A percentile compares a stretch with the other conserved stretches of the same genome.
Evolutionary conservation across 495 filamentous ascomycete species (phyloP).

Genomic region (Podospora fimiseda): DNA sequence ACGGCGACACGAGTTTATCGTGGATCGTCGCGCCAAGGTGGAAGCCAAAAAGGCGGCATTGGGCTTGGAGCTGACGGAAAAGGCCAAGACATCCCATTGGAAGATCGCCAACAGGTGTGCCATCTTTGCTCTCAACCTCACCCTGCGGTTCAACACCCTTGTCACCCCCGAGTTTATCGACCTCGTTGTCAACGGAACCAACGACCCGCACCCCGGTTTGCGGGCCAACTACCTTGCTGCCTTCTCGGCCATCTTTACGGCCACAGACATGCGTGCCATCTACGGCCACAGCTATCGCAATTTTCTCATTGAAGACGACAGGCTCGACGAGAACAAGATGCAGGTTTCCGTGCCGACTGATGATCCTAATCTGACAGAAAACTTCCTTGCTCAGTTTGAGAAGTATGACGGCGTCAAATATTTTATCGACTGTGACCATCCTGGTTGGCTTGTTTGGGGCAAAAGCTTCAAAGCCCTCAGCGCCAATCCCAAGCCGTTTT

Average conservation of each 20-base stretch:
- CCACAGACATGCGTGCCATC: conserved; percentile 80
- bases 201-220: conserved; percentile 83
- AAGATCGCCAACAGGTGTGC: conserved; percentile 86
- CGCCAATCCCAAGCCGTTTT: conserved; percentile 58
- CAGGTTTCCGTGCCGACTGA: conserved; percentile 61
- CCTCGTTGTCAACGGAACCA: conserved; percentile 74
- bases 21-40: conserved; percentile 63
- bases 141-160: conserved; percentile 81
- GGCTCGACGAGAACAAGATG: conserved; percentile 62
- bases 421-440: conserved; percentile 85
- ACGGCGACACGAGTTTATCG: conserved; percentile 62
- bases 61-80: conserved; percentile 70
- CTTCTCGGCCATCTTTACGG: conserved; percentile 70
- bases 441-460: conserved; percentile 96
- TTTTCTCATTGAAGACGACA: conserved; percentile 71
- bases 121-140: conserved; percentile 81
- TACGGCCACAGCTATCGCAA: conserved; percentile 79
- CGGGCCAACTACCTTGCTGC: conserved; percentile 73
- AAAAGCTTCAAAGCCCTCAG: conserved; percentile 73
- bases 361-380: conserved; percentile 69
- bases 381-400: conserved; percentile 72
- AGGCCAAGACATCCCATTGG: conserved; percentile 81
- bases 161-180: conserved; percentile 75
- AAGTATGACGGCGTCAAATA: conserved; percentile 69
- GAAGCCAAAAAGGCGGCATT: conserved; percentile 77